These are phyloP conservation scores for Pythium apleroticum DNA, from an alignment of 352 stramenopile genomes.

Conservation along the genomic window DNA sequence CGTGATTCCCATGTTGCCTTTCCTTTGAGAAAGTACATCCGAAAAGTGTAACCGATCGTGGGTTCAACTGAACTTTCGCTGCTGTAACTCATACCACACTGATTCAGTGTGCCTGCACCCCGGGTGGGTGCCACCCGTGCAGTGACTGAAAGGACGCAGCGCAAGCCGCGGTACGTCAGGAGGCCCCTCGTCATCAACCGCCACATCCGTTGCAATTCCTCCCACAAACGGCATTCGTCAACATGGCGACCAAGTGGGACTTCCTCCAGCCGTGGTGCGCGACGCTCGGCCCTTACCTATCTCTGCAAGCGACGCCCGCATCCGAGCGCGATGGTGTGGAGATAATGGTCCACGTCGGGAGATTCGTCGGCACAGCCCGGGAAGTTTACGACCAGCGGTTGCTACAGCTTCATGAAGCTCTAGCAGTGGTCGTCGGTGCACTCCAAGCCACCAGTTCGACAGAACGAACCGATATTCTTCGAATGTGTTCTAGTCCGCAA, in stretches of 20 bases:
- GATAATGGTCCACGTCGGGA: not conserved
- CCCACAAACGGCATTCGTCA: not conserved
- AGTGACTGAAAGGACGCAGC: no score
- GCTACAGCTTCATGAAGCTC: not conserved
- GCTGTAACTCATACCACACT: no score
- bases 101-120: no score
- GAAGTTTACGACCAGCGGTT: not conserved
- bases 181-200: not conserved
- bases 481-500: not conserved
- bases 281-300: not conserved
- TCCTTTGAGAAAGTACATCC: not conserved
- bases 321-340: not conserved
- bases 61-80: no score
- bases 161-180: not conserved
- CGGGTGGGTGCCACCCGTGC: no score
- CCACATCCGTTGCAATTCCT: no score
- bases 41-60: not conserved
- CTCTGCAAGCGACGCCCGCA: not conserved
- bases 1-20: no score
- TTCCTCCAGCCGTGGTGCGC: constrained; percentile 5
- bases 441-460: not conserved
- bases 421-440: not conserved
- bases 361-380: not conserved
- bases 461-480: not conserved
- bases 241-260: not conserved